These are phyloP conservation scores for Aaosphaeria pasadenensis DNA, from an alignment of 2,329 filamentous ascomycete species.

Conservation along the genomic window DNA sequence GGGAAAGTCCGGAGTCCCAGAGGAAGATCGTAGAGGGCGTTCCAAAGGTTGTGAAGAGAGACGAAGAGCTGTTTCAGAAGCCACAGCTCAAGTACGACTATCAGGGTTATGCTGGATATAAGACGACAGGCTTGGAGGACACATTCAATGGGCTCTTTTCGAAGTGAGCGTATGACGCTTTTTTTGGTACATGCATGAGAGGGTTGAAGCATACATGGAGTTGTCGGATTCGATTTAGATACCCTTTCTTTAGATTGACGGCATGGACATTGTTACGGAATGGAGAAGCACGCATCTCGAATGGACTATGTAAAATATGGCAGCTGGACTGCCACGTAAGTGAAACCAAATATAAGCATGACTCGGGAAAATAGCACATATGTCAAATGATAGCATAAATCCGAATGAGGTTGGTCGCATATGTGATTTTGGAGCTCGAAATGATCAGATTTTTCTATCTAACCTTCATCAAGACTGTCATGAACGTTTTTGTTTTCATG, in stretches of 20 bases:
- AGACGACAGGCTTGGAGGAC: conserved; percentile 31
- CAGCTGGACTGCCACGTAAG: no score
- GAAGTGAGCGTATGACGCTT: neutral
- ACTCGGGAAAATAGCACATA: no score
- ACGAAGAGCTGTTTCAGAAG: conserved; percentile 26
- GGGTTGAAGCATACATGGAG: no score
- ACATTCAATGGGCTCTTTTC: conserved; percentile 28
- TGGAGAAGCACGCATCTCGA: no score
- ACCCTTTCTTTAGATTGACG: no score
- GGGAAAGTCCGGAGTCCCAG: conserved; percentile 2
- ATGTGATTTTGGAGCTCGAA: conserved; percentile 27
- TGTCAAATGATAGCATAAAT: no score
- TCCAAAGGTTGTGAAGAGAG: conserved; percentile 22
- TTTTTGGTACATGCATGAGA: no score
- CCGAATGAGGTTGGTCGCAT: no score
- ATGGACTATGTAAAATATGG: no score
- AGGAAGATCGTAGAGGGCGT: conserved; percentile 20
- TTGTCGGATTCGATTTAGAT: no score
- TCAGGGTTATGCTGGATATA: conserved; percentile 19
- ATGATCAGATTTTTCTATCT: conserved; percentile 35
- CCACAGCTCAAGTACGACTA: conserved; percentile 34
- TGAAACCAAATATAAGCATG: no score
- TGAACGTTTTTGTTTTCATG: conserved; percentile 30
- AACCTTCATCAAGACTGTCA: conserved; percentile 29
- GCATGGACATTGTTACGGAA: no score